phyloP scores from a whole-genome alignment of 257 asterid genomes.

The Jacaranda copaia region DNA sequence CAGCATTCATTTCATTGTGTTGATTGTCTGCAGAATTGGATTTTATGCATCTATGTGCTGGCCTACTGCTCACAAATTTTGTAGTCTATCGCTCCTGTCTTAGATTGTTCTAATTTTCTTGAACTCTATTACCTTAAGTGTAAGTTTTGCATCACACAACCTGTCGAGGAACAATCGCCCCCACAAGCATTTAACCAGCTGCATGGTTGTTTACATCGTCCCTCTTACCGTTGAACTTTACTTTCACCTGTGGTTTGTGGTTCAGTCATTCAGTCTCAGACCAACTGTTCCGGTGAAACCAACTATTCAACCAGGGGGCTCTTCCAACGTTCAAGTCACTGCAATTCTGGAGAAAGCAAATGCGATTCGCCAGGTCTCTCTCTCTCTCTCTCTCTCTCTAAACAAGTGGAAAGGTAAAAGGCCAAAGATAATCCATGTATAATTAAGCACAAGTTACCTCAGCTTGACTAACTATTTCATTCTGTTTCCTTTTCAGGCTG shows the following conservation, averaged over 20 bases:
- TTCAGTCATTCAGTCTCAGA: constrained; percentile 68
- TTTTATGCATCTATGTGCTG: not conserved
- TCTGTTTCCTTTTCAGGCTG: constrained; percentile 49
- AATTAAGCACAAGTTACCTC: not conserved
- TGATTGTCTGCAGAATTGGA: not conserved
- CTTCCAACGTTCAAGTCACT: constrained; percentile 58
- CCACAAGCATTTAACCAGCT: not conserved
- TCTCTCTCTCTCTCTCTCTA: constrained; percentile 22
- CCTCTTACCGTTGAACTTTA: not conserved
- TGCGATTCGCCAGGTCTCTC: constrained; percentile 67
- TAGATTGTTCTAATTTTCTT: not conserved
- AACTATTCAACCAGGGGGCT: constrained; percentile 40
- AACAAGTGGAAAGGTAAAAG: not conserved
- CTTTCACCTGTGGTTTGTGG: constrained; percentile 22
- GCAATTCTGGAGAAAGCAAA: constrained; percentile 68
- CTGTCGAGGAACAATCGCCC: not conserved
- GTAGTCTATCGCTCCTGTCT: not conserved
- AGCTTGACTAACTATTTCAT: not conserved
- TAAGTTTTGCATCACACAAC: not conserved
- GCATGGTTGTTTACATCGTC: not conserved
- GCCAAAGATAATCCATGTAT: not conserved
- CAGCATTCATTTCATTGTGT: not conserved
- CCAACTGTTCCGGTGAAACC: constrained; percentile 55
- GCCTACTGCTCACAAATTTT: not conserved
- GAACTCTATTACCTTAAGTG: not conserved